These are phyloP conservation scores for Stachybotrys chartarum DNA, from an alignment of 2,329 filamentous ascomycete species.

Conservation along the genomic window DNA sequence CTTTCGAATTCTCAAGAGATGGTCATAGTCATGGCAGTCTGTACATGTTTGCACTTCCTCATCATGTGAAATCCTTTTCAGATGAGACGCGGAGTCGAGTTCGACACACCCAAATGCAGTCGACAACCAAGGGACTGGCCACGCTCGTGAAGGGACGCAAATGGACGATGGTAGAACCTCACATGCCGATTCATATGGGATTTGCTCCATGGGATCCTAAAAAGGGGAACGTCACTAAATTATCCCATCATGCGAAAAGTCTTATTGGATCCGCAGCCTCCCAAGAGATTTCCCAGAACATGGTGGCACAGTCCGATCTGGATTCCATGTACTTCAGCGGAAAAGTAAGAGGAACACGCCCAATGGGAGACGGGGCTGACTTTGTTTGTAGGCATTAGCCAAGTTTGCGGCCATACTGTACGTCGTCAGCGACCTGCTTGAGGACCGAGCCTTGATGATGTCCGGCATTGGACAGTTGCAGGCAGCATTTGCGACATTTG, in stretches of 20 bases:
- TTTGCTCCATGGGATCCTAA: constrained; percentile 71
- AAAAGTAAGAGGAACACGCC: constrained; percentile 46
- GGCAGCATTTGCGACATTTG: constrained; percentile 57
- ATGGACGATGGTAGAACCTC: constrained; percentile 71
- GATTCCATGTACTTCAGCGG: constrained; percentile 93
- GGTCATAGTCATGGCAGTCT: constrained; percentile 55
- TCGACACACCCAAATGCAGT: constrained; percentile 57
- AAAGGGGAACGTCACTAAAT: constrained; percentile 32
- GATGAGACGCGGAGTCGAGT: constrained; percentile 40
- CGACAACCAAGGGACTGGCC: constrained; percentile 78
- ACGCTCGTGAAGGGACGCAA: constrained; percentile 62
- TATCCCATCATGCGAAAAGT: constrained; percentile 49
- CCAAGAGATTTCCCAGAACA: constrained; percentile 71
- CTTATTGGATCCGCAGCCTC: constrained; percentile 55
- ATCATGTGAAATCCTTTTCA: constrained; percentile 75
- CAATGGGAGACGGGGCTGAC: constrained; percentile 1
- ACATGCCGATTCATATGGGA: constrained; percentile 66
- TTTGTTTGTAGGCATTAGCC: constrained; percentile 51
- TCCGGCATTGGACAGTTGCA: constrained; percentile 57
- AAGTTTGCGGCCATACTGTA: constrained; percentile 69
- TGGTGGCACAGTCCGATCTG: constrained; percentile 63
- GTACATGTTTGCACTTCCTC: constrained; percentile 82
- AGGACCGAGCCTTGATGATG: constrained; percentile 48
- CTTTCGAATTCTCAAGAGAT: constrained; percentile 63
- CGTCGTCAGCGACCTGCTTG: constrained; percentile 55